Evolutionary conservation across 371 early-diverging fungal genomes (phyloP).

Genomic region (Smittium mucronatum): DNA sequence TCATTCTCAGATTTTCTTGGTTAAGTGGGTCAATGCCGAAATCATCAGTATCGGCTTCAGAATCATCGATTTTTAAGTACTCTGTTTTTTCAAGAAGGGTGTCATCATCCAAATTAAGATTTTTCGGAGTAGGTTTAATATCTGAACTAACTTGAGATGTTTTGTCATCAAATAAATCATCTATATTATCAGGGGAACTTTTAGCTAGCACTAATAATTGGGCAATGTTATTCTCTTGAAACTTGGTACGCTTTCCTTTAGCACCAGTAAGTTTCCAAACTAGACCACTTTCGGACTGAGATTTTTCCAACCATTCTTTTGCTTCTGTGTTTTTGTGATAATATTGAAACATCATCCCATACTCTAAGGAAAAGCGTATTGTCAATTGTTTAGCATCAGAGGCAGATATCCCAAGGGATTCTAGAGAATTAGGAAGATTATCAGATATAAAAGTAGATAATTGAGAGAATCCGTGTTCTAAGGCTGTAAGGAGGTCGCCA

Average conservation of each 20-base stretch:
- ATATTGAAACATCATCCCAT: conserved; percentile 58
- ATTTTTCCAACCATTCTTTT: conserved; percentile 45
- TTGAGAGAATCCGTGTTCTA: neutral
- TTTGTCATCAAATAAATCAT: neutral
- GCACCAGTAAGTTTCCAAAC: conserved; percentile 76
- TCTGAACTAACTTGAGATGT: neutral
- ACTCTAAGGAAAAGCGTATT: conserved; percentile 58
- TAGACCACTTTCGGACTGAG: conserved; percentile 66
- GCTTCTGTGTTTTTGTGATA: conserved; percentile 62
- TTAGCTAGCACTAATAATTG: conserved; percentile 85
- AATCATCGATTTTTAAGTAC: conserved; percentile 14
- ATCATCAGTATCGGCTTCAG: neutral
- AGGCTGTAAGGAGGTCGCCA: conserved; percentile 39
- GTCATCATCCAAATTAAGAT: conserved; percentile 74
- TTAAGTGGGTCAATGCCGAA: conserved; percentile 22
- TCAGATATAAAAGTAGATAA: conserved; percentile 6
- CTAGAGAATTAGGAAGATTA: neutral
- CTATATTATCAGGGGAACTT: conserved; percentile 39
- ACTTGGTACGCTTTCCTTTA: conserved; percentile 82
- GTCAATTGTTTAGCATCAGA: conserved; percentile 23
- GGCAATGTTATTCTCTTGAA: conserved; percentile 70
- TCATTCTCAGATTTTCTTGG: conserved; percentile 40
- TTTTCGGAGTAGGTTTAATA: conserved; percentile 3
- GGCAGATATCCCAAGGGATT: neutral
- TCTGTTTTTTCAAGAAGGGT: conserved; percentile 69